Evolutionary conservation across 805 yeast genomes (phyloP), one percentile per base, ranked within the genome.

Genomic region (Cyberlindnera amylophila): DNA sequence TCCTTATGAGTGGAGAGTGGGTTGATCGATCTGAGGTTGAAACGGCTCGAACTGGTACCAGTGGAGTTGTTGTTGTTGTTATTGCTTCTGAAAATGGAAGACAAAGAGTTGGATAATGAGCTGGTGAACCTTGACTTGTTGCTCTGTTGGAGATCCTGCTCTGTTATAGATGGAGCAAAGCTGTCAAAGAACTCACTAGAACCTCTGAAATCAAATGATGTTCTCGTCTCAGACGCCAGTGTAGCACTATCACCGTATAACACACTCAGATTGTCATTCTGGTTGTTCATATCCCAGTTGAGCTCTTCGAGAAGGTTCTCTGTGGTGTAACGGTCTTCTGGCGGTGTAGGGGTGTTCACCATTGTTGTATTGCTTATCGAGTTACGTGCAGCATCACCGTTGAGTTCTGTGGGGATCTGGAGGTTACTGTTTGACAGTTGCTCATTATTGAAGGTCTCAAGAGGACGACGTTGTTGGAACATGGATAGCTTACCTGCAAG

Each of bases 141-240:
- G 28, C 46, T 36, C 16, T 23, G 13, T 14, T 29, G 34, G 37
- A 36, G 44, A 27, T 34, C 40, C 17, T 44, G 48, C 11, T 17
- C 32, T 14, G 14, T 13, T 11, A 9, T 13, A 10, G 18, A 19
- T n/a, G 37, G 39, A 14, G 54, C 27, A 2, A 74, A 54, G 4
- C 68, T 54, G 12, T 78, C 79, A 17, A 68, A 50, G 45, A 70
- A 65, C 72, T 77, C 74, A 17, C 67, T 47, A 19, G 69, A 60
- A 2, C 66, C 56, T 36, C 77, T 57, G 32, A 62, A 59, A 36
- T 64, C 69, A 38, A 65, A 65, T 9, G 62, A 53, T 11, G 64
- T 61, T 40, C 50, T 43, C 3, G 58, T 45, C 5, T 51, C 56
- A 4, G 58, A 54, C 4, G 52, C 55, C 32, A 55, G 26, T 3